Evolutionary conservation across 441 rosid species (phyloP).

Genomic region (Croton laevigatus): DNA sequence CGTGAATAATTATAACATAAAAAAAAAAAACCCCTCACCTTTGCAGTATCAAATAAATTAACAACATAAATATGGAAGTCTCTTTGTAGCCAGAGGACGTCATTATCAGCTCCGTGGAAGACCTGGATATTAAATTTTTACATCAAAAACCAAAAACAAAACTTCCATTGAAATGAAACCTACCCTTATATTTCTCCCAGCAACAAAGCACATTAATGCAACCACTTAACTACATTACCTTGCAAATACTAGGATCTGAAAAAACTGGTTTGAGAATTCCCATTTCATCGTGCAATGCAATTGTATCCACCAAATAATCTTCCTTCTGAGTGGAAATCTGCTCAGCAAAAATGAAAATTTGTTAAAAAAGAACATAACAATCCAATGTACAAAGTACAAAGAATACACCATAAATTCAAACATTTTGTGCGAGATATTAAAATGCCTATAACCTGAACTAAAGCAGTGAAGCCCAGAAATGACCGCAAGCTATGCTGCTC

Average conservation of each 20-base stretch:
- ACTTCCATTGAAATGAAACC: not conserved
- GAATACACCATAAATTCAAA: conserved; percentile 5
- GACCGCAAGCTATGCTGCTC: conserved; percentile 90
- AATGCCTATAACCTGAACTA: conserved; percentile 57
- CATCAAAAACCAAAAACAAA: conserved; percentile 10
- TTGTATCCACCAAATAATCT: conserved; percentile 80
- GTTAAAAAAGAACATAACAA: not conserved
- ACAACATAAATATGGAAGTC: conserved; percentile 93
- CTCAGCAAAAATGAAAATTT: conserved; percentile 6
- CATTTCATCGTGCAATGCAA: conserved; percentile 77
- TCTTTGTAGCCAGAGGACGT: conserved; percentile 91
- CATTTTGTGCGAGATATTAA: not conserved
- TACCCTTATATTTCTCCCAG: not conserved
- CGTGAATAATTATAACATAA: conserved; percentile 9
- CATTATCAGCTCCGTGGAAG: conserved; percentile 97
- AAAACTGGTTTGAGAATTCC: conserved; percentile 67
- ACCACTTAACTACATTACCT: conserved; percentile 40
- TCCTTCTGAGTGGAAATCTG: conserved; percentile 68
- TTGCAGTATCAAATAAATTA: conserved; percentile 91
- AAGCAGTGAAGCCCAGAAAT: conserved; percentile 87
- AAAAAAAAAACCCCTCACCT: conserved; percentile 55
- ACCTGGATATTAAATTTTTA: conserved; percentile 46
- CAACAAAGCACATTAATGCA: not conserved
- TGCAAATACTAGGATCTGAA: conserved; percentile 71
- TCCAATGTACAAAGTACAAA: not conserved